Conservation (phyloP, 805 yeast species). For the Nakazawaea siamensis region DNA sequence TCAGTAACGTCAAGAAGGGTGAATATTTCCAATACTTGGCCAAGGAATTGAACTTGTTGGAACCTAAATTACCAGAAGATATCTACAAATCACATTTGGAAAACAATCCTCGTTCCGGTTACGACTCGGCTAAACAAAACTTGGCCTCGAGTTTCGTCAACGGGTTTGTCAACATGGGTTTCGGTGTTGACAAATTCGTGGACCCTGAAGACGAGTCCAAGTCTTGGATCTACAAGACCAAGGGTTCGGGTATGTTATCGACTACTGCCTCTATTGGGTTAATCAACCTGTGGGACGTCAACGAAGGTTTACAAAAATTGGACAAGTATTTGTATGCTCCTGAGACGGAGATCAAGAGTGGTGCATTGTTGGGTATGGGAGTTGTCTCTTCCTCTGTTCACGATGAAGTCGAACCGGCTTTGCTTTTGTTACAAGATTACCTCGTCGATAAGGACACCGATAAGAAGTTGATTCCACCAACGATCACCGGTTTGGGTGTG, state of each 20-base stretch:
- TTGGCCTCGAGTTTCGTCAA: constrained; percentile 93
- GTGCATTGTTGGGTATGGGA: constrained; percentile 94
- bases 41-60: constrained; percentile 80
- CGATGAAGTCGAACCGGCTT: constrained; percentile 91
- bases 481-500: constrained; percentile 86
- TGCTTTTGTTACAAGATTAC: constrained; percentile 78
- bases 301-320: constrained; percentile 81
- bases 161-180: constrained; percentile 86
- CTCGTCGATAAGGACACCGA: constrained; percentile 32
- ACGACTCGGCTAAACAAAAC: constrained; percentile 92
- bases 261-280: constrained; percentile 91
- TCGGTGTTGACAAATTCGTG: constrained; percentile 74
- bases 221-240: constrained; percentile 87
- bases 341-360: constrained; percentile 87
- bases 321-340: constrained; percentile 84
- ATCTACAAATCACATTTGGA: constrained; percentile 88
- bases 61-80: constrained; percentile 93
- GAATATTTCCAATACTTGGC: constrained; percentile 76
- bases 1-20: constrained; percentile 70
- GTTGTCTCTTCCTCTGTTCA: constrained; percentile 86
- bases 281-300: constrained; percentile 83
- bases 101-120: constrained; percentile 43
- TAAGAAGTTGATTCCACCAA: constrained; percentile 61
- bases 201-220: constrained; percentile 51
- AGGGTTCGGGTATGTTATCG: constrained; percentile 84